Evolutionary conservation across 2,329 filamentous ascomycete species (phyloP).

Genomic region (Coleophoma crateriformis): DNA sequence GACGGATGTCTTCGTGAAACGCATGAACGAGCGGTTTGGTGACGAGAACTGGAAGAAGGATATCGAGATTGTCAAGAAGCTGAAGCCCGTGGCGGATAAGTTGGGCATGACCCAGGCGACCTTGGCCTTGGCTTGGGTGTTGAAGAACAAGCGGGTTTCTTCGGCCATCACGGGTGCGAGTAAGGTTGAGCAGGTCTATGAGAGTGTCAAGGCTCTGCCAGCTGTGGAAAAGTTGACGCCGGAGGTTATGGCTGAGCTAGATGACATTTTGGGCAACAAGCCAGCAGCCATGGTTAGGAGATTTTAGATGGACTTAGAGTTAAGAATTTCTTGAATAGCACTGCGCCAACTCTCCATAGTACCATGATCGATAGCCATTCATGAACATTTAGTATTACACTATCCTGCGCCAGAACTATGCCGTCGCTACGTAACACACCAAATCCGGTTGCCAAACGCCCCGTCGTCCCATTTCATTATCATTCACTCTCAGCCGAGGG

Average conservation of each 20-base stretch:
- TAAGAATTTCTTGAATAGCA: too few species aligned
- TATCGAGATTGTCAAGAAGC: constrained; percentile 53
- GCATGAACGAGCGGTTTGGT: constrained; percentile 34
- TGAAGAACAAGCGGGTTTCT: constrained; percentile 56
- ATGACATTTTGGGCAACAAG: constrained; percentile 53
- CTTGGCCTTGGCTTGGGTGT: constrained; percentile 56
- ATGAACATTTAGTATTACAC: too few species aligned
- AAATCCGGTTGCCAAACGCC: too few species aligned
- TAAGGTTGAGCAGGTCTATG: constrained; percentile 51
- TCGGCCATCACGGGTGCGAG: constrained; percentile 57
- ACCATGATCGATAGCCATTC: too few species aligned
- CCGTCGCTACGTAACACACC: too few species aligned
- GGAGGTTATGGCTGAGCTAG: constrained; percentile 54
- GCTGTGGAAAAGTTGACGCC: constrained; percentile 51
- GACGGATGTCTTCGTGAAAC: constrained; percentile 42
- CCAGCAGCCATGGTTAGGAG: constrained; percentile 32
- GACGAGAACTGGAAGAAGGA: constrained; percentile 47
- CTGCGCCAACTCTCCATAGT: too few species aligned
- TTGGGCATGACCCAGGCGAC: constrained; percentile 47
- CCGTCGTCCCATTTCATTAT: too few species aligned
- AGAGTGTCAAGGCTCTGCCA: constrained; percentile 49
- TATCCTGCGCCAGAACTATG: too few species aligned
- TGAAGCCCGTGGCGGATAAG: constrained; percentile 58
- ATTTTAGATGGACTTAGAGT: constrained; percentile 5
- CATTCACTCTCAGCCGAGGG: too few species aligned